Percentiles rank a stretch among this genome's conserved stretches.
These are phyloP conservation scores for Fusarium cicatricum DNA, from an alignment of 2,329 filamentous ascomycete species.

Conservation along the genomic window DNA sequence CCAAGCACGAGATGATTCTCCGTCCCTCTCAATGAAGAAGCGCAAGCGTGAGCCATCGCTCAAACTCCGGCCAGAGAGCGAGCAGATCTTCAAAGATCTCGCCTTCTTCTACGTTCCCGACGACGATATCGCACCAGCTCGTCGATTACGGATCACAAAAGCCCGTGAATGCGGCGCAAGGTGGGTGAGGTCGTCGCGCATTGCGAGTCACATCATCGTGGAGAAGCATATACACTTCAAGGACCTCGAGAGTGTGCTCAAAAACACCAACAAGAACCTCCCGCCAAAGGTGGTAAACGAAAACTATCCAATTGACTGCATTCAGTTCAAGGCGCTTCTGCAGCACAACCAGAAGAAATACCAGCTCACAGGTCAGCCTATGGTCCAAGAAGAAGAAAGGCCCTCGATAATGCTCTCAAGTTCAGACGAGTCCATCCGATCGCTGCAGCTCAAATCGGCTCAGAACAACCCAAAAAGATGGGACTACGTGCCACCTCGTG, in stretches of 20 bases:
- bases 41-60: slow-evolving; percentile 54
- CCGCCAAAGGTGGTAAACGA: slow-evolving; percentile 69
- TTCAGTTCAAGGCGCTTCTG: slow-evolving; percentile 64
- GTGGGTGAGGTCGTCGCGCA: slow-evolving; percentile 68
- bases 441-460: slow-evolving; percentile 59
- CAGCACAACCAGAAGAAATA: slow-evolving; percentile 69
- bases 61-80: slow-evolving; percentile 58
- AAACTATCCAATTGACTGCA: slow-evolving; percentile 73
- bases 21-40: slow-evolving; percentile 49
- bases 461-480: slow-evolving; percentile 49
- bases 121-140: slow-evolving; percentile 72
- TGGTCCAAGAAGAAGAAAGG: not conserved
- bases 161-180: slow-evolving; percentile 77
- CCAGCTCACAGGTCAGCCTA: slow-evolving; percentile 59
- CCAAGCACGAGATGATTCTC: slow-evolving; percentile 31
- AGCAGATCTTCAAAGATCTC: slow-evolving; percentile 68
- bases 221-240: slow-evolving; percentile 73
- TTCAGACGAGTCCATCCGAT: slow-evolving; percentile 42
- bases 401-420: slow-evolving; percentile 2
- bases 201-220: slow-evolving; percentile 81
- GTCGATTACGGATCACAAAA: slow-evolving; percentile 77
- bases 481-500: slow-evolving; percentile 49
- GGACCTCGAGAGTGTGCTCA: slow-evolving; percentile 64
- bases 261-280: slow-evolving; percentile 24
- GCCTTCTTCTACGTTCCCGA: slow-evolving; percentile 83